phyloP scores from a whole-genome alignment of 2,329 filamentous ascomycete species.

The Simplicillium sp. region DNA sequence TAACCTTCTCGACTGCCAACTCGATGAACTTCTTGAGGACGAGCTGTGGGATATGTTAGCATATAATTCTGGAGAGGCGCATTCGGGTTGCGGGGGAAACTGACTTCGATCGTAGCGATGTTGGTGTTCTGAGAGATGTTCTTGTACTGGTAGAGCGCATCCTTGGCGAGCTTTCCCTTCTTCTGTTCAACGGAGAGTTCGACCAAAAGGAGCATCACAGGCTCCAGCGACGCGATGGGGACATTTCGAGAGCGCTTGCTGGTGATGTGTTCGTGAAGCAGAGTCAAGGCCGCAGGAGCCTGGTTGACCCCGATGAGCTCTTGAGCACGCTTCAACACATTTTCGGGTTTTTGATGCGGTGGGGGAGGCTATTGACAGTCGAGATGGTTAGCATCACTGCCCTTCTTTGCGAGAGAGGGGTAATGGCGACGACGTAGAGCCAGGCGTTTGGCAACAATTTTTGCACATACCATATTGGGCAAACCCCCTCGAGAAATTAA shows the following conservation, averaged over 20 bases:
- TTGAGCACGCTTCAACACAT: constrained; percentile 96
- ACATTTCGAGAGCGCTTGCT: constrained; percentile 97
- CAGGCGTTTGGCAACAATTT: constrained; percentile 1
- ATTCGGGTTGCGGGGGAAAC: constrained; percentile 8
- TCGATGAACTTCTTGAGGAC: constrained; percentile 98
- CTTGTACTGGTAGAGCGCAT: constrained; percentile 99
- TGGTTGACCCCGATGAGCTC: constrained; percentile 98
- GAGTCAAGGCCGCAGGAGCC: constrained; percentile 79
- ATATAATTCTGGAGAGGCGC: neutral
- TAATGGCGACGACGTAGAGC: constrained; percentile 8
- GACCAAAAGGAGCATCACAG: constrained; percentile 95
- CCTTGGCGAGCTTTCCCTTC: constrained; percentile 97
- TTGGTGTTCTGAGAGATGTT: constrained; percentile 99
- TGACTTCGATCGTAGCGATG: constrained; percentile 90
- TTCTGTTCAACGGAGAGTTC: constrained; percentile 94
- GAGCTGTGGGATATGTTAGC: constrained; percentile 39
- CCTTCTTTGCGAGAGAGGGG: constrained; percentile 16
- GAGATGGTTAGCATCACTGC: constrained; percentile 16
- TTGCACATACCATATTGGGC: constrained; percentile 40
- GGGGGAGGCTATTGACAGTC: constrained; percentile 65
- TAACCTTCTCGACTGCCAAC: constrained; percentile 91
- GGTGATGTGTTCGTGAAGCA: constrained; percentile 98
- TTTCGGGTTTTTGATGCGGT: constrained; percentile 95
- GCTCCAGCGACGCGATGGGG: constrained; percentile 91
- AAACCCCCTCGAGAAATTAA: constrained; percentile 35